Evolutionary conservation across 345 rosid species (phyloP).

Genomic region (Dipteronia dyeriana): DNA sequence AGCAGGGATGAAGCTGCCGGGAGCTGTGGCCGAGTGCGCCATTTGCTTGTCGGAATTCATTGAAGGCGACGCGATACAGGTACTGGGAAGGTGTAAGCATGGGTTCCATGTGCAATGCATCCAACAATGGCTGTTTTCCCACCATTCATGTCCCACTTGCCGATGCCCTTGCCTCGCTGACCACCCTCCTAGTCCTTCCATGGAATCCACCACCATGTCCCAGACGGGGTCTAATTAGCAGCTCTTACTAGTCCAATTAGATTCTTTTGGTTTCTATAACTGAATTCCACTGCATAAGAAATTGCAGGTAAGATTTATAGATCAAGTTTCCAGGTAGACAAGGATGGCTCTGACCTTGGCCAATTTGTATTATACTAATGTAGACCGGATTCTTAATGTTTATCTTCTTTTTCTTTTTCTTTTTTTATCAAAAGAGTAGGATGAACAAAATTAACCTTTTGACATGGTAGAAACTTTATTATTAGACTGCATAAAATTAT

Average conservation of each 20-base stretch:
- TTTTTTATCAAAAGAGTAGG: too few relatives aligned
- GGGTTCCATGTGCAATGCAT: constrained; percentile 79
- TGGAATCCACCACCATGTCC: not conserved
- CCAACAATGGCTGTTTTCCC: constrained; percentile 60
- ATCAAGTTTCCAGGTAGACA: not conserved
- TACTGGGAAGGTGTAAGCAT: constrained; percentile 63
- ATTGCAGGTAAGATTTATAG: too few relatives aligned
- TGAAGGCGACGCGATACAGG: constrained; percentile 61
- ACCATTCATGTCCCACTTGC: constrained; percentile 80
- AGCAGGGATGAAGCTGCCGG: constrained; percentile 51
- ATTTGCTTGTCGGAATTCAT: constrained; percentile 75
- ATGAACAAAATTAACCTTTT: too few relatives aligned
- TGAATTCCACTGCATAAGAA: too few relatives aligned
- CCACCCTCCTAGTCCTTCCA: not conserved
- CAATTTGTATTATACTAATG: too few relatives aligned
- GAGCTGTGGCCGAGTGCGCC: constrained; percentile 62
- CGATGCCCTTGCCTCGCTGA: constrained; percentile 48
- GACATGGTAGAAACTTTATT: too few relatives aligned
- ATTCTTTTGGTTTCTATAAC: too few relatives aligned
- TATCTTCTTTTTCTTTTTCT: too few relatives aligned
- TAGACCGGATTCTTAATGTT: too few relatives aligned
- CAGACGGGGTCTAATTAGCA: too few relatives aligned
- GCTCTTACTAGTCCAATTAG: too few relatives aligned
- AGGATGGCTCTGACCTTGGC: not conserved
- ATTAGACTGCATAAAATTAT: too few relatives aligned